A percentile compares a stretch with the other conserved stretches of the same genome.
Evolutionary conservation across 768 basidiomycete genomes (phyloP).

Genomic region (Lactarius akahatsu): DNA sequence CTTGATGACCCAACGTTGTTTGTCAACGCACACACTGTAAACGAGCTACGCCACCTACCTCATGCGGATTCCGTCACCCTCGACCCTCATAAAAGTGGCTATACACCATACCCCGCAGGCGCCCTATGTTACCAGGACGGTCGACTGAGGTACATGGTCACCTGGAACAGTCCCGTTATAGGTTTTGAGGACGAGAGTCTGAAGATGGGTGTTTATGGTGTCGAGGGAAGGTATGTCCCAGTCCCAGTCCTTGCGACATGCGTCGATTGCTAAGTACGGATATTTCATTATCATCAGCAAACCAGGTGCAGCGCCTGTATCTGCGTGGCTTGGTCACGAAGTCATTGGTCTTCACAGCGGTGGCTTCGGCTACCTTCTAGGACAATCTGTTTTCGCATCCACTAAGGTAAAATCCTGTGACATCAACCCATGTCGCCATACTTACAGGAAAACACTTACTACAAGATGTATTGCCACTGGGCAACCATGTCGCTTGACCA

Average conservation of each 20-base stretch:
- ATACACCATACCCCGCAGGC: slow-evolving; percentile 46
- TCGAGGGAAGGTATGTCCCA: slow-evolving; percentile 46
- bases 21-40: slow-evolving; percentile 34
- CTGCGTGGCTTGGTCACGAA: slow-evolving; percentile 40
- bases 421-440: background rate
- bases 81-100: slow-evolving; percentile 47
- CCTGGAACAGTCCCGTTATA: slow-evolving; percentile 40
- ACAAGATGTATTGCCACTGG: slow-evolving; percentile 39
- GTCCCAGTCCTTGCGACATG: background rate
- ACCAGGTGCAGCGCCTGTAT: slow-evolving; percentile 45
- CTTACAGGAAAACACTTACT: background rate
- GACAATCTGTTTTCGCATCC: slow-evolving; percentile 40
- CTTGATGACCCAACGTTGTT: slow-evolving; percentile 34
- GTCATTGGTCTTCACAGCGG: slow-evolving; percentile 42
- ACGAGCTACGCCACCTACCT: slow-evolving; percentile 33
- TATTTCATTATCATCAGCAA: slow-evolving; percentile 38
- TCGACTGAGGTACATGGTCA: slow-evolving; percentile 40
- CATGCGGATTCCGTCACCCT: slow-evolving; percentile 43
- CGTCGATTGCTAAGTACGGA: background rate
- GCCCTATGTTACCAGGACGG: slow-evolving; percentile 43
- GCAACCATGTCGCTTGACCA: slow-evolving; percentile 41
- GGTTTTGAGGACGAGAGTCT: slow-evolving; percentile 32
- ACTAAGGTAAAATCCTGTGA: slow-evolving; percentile 35
- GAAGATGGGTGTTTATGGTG: slow-evolving; percentile 46
- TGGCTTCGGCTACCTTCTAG: slow-evolving; percentile 43